Evolutionary conservation across 2,329 filamentous ascomycete genomes (phyloP).

Genomic region (Hymenoscyphus infarciens): DNA sequence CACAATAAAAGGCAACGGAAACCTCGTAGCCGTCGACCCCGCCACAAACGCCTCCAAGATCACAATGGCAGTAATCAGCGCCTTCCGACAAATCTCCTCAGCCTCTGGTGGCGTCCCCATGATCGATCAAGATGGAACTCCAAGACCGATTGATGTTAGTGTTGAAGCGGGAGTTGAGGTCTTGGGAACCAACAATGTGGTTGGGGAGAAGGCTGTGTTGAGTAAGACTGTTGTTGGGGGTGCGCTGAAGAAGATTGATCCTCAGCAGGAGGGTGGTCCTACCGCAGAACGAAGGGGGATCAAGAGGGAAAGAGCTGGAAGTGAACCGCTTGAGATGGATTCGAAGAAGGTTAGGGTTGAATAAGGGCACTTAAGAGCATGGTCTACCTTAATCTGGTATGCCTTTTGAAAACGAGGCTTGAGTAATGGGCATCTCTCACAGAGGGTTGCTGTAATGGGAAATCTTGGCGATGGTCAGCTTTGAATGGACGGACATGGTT

Average conservation of each 20-base stretch:
- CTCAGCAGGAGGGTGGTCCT: conserved; percentile 10
- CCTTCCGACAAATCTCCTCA: conserved; percentile 42
- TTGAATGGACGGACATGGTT: background rate
- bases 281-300: background rate
- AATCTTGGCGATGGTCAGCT: background rate
- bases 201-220: conserved; percentile 36
- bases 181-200: conserved; percentile 43
- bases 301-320: conserved; percentile 16
- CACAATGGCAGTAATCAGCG: conserved; percentile 43
- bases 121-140: conserved; percentile 44
- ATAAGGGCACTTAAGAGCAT: background rate
- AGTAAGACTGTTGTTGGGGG: conserved; percentile 1
- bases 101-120: conserved; percentile 42
- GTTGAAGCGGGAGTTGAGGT: conserved; percentile 46
- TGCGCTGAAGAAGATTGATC: conserved; percentile 6
- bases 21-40: conserved; percentile 43
- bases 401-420: no score
- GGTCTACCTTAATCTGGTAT: background rate
- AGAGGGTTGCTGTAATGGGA: no score
- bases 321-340: conserved; percentile 14
- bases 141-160: conserved; percentile 41
- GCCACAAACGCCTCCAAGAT: conserved; percentile 41
- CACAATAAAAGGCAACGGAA: conserved; percentile 45
- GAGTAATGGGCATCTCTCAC: no score
- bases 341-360: conserved; percentile 17